Conservation (phyloP, 108 stramenopile species). For the Nitzschia palea region DNA sequence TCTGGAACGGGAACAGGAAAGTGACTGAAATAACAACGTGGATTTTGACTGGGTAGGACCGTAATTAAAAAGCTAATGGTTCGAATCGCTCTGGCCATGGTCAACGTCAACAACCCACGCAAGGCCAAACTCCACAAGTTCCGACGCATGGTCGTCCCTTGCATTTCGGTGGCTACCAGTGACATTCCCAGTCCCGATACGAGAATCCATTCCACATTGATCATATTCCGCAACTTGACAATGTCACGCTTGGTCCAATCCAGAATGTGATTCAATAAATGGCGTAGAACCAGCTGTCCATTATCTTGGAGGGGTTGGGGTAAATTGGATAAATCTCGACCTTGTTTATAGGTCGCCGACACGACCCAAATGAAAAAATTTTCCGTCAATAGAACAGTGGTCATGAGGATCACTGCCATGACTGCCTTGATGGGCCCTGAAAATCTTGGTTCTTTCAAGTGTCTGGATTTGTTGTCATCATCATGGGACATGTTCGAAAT, state of each 20-base stretch:
- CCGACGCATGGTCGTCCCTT: constrained; percentile 38
- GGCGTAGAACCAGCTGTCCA: constrained; percentile 56
- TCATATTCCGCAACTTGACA: constrained; percentile 49
- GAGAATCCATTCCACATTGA: constrained; percentile 80
- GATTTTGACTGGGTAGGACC: constrained; percentile 70
- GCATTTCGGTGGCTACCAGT: constrained; percentile 59
- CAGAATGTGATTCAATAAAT: constrained; percentile 38
- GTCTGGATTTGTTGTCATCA: neutral
- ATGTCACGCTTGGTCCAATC: constrained; percentile 53
- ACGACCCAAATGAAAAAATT: constrained; percentile 88
- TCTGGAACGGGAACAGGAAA: constrained; percentile 66
- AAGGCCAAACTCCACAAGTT: constrained; percentile 54
- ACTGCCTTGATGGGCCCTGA: constrained; percentile 26
- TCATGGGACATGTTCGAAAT: neutral
- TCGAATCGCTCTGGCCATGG: constrained; percentile 60
- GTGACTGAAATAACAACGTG: constrained; percentile 57
- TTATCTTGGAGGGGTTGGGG: constrained; percentile 78
- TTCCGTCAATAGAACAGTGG: constrained; percentile 58
- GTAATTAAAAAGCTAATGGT: constrained; percentile 72
- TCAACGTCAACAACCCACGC: constrained; percentile 58
- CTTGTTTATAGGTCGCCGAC: constrained; percentile 67
- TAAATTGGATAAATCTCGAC: constrained; percentile 25
- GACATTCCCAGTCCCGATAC: constrained; percentile 60
- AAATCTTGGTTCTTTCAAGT: neutral
- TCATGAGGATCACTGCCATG: constrained; percentile 33